Evolutionary conservation across 371 early-diverging fungal species (phyloP), one percentile per base, ranked within the genome.

Genomic region (Mucor indicus): DNA sequence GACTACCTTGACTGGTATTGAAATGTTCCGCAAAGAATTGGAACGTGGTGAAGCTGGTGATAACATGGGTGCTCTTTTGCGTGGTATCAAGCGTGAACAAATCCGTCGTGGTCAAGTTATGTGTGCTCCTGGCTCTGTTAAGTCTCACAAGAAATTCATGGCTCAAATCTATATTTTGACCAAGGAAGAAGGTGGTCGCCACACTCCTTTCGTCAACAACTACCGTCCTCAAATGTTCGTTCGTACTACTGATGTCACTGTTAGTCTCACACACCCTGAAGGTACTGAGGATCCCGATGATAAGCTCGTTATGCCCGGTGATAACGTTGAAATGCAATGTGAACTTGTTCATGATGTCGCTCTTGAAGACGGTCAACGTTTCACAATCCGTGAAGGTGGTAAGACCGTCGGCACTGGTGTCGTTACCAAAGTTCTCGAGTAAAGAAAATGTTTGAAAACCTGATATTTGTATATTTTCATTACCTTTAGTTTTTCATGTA

Each of bases 1-100:
- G 86, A 93, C 96, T 44, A 91, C 83, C 27, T 75, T 96, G 55
- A 97, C 96, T 19, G 96, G 98, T 62, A 86, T 98, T 58, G 98
- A 98, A 72, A 97, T 96, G 96, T 96, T 96, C 93, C 96, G 95
- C 80, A 96, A 98, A 82, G 90, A 92, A 80, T 88, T 98, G 50
- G 96, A 96, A 65, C 88, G 87, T 61, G 98, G 95, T 64, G 91
- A 95, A 69, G 96, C 98, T 58, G 98, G 98, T 76, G 98, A 98
- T 77, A 95, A 95, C 81, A 93, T 96, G 86, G 98, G 98, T 53
- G 90, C 91, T 31, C 82, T 97, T 53, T 81, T 98, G 55, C 94
- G 98, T 77, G 95, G 96, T 71, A 79, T 98, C 38, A 95, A 96
- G 87, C 91, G 97, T 66, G 98, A 98, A 64, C 87, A 93, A 59